A percentile compares a stretch with the other conserved stretches of the same genome.
These are phyloP conservation scores for Aspergillus novoparasiticus DNA, from an alignment of 2,329 filamentous ascomycete genomes.

Conservation along the genomic window DNA sequence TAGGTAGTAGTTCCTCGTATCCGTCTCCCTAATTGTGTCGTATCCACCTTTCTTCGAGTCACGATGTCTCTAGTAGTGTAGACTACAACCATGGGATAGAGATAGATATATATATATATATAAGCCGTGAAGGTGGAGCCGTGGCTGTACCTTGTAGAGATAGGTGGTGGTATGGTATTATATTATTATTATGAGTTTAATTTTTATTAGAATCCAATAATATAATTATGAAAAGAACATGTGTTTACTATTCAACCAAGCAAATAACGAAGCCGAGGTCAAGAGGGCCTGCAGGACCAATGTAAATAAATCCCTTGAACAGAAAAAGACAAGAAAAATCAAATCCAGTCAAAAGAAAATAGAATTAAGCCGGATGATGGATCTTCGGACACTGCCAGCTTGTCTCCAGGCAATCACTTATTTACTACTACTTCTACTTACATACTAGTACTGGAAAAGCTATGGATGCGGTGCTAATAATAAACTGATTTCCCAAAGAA, in stretches of 20 bases:
- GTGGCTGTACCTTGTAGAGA: neutral
- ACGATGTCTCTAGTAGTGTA: neutral
- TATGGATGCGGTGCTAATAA: constrained; percentile 2
- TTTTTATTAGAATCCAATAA: neutral
- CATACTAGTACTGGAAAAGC: neutral
- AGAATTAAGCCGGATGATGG: neutral
- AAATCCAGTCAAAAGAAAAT: neutral
- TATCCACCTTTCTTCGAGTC: neutral
- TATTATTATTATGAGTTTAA: neutral
- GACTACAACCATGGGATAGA: neutral
- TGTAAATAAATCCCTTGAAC: neutral
- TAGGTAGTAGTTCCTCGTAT: neutral
- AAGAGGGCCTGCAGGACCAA: neutral
- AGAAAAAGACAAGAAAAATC: neutral
- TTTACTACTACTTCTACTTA: neutral
- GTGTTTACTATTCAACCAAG: neutral
- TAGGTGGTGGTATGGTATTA: neutral
- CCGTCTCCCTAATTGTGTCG: neutral
- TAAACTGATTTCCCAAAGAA: neutral
- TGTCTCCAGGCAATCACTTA: constrained; percentile 4
- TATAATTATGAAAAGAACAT: neutral
- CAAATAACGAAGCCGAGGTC: neutral
- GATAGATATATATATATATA: neutral
- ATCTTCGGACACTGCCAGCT: neutral
- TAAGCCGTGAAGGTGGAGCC: neutral